Evolutionary conservation across 805 yeast species (phyloP), one percentile per base, ranked within the genome.

Genomic region (Teunomyces tritomae): DNA sequence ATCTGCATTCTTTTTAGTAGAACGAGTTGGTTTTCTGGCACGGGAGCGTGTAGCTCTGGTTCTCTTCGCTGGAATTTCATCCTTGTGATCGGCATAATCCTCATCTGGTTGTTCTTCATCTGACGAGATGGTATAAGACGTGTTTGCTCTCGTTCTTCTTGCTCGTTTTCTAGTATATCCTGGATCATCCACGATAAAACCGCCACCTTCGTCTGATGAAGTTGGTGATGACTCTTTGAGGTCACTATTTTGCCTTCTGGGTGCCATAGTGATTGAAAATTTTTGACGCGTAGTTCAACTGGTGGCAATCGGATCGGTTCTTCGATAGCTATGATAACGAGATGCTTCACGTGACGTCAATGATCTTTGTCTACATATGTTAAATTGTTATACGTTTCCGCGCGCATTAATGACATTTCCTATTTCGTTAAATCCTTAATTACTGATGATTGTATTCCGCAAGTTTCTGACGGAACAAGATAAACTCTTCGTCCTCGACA

Each of bases 111-210:
- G 49, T 3, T 56, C 61, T 4, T 54, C 58, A n/a, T 58, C 68
- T 3, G 59, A 51, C 8, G 58, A 58, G 42, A 64, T 70, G 27
- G 56, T 53, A 43, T 67, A 66, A 9, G 63, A 57, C 28, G 52
- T 48, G 40, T 52, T 47, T 29, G 27, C 39, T 30, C 40, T 33
- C 9, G 32, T 34, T 39, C 40, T 42, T 32, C 53, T 49, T 28
- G 59, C 56, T 39, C 51, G 54, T 39, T 53, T 52, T 14, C 54
- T 48, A 14, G 61, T 54, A 52, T 51, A 52, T 42, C 59, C 59
- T 8, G 71, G 69, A 49, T 74, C 78, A 51, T 70, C 66, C 6
- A 61, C 58, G 3, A 75, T 56, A 51, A 76, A 75, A 14, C 79
- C 80, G 7, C 79, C 80, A 2, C 44, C 57, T 33, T 46, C 52